Evolutionary conservation across 306 rosid species (phyloP), one percentile per base, ranked within the genome.

Genomic region (Datisca glomerata): DNA sequence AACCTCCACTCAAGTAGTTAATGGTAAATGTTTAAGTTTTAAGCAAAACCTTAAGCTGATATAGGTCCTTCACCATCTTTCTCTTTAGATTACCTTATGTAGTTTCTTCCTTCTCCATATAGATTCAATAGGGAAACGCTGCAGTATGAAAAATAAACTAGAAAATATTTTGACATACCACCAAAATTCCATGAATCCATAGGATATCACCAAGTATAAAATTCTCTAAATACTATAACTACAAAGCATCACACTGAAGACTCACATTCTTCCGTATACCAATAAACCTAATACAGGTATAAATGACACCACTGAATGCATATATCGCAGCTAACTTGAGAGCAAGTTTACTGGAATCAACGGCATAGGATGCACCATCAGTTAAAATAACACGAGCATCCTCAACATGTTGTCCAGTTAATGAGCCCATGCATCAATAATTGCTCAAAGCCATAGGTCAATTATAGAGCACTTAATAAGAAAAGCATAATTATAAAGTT

Each of bases 271-370:
- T 8, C 36, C 36, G n/a, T 31, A 31, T 31, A 31, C n/a, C 36
- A 31, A 31, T 8, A 31, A 31, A 1, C 36, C 36, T 31, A 31
- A 31, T 31, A 14, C 36, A 31, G 36, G n/a, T 31, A 31, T 31
- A 31, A 31, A 31, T 31, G 36, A 31, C n/a, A 31, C 36, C 36
- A 31, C 36, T 31, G 36, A 14, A 31, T 42, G 97, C 97, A 70
- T 87, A 87, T 44, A 87, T 87, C 45, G 97, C 54, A 22, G 97
- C 97, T 55, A 87, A 49, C 74, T 87, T 87, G 67, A 87, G 83
- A 15, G 97, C 97, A 69, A 87, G 97, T 72, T 87, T 94, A 56
- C 94, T 87, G 58, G 94, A 87, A 76, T 87, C 94, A 69, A 87
- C 97, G 32, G 94, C 68, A 58, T 83, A 94, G 23, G 97, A 64